Base-by-base conservation (phyloP, 1,284 basidiomycete species). In the Boletellus deceptivus region DNA sequence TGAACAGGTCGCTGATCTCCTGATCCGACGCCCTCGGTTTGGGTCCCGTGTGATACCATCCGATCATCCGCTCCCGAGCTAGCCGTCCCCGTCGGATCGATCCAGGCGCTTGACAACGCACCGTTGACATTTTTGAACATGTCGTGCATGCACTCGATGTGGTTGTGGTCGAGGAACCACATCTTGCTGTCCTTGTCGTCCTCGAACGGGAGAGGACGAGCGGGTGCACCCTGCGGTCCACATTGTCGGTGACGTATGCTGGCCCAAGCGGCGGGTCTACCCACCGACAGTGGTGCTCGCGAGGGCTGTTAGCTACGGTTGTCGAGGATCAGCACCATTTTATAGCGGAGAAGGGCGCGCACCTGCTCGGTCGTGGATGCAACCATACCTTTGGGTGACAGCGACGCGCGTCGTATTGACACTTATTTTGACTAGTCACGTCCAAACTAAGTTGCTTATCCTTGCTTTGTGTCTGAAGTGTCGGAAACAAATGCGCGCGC, bases 101-200 rank as follows among this genome's bases (percentile, higher is more conserved):
- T 22, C 13, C 25, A 37, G 3, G 17, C 11, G 8, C 1, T 3
- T 3, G 6, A 31, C 16, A 2, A 81, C 89, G 60, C 60, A 95
- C 94, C 95, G 66, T 98, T 98, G 55, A 99, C 95, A 75, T 98
- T 99, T 74, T 93, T 93, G 76, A 98, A 98, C 95, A 99, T 98
- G 67, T 93, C 93, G 75, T 93, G 97, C 94, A 99, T 98, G 55
- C 89, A 85, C 67, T 97, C 92, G 58, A 98, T 94, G 69, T 97
- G 99, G 71, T 98, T 96, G 70, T 98, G 91, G 71, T 99, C 96
- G 61, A 99, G 78, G 73, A 98, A 99, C 92, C 95, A 98, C 47
- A 94, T 98, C 79, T 95, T 94, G 62, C 88, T 88, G 72, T 98
- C 95, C 71, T 89, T 89, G 69, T 98, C 96, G 70, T 99, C 96